Percentiles rank a stretch among this genome's conserved stretches.
phyloP scores from a whole-genome alignment of 768 basidiomycete species.

The Nidularia sp. region DNA sequence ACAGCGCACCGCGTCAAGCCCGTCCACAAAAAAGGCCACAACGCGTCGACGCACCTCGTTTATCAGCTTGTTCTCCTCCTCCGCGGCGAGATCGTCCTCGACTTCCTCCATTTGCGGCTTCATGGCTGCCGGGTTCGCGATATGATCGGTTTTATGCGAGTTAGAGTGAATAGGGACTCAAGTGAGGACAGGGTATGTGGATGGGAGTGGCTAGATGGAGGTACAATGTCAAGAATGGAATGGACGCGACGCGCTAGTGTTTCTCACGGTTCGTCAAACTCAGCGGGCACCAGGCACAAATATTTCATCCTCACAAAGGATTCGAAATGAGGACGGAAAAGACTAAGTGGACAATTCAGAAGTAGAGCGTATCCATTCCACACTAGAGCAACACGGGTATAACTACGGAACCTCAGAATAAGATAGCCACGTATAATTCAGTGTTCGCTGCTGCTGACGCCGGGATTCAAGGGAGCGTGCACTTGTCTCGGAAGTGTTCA shows the following conservation, averaged over 20 bases:
- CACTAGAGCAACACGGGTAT: not conserved
- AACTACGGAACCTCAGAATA: not conserved
- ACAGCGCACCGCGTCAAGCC: not conserved
- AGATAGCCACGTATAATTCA: not conserved
- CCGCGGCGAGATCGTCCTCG: conserved; percentile 77
- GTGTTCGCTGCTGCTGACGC: not conserved
- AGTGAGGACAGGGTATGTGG: not conserved
- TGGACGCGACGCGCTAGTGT: conserved; percentile 32
- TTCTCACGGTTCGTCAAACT: conserved; percentile 28
- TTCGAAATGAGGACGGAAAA: too few species aligned
- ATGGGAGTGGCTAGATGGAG: not conserved
- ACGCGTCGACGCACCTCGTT: conserved; percentile 61
- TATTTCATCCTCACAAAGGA: too few species aligned
- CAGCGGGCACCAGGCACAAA: too few species aligned
- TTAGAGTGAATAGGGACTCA: not conserved
- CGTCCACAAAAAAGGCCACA: not conserved
- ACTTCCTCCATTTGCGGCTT: conserved; percentile 59
- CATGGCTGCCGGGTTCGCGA: conserved; percentile 20
- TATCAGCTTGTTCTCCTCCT: conserved; percentile 85
- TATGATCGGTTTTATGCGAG: not conserved
- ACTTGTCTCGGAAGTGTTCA: conserved; percentile 2
- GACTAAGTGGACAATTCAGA: too few species aligned
- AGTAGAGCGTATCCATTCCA: too few species aligned
- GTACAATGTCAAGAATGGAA: conserved; percentile 5
- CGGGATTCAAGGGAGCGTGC: not conserved